Conservation (phyloP, 192 early-diverging fungal genomes). For the Blastocladiella britannica region DNA sequence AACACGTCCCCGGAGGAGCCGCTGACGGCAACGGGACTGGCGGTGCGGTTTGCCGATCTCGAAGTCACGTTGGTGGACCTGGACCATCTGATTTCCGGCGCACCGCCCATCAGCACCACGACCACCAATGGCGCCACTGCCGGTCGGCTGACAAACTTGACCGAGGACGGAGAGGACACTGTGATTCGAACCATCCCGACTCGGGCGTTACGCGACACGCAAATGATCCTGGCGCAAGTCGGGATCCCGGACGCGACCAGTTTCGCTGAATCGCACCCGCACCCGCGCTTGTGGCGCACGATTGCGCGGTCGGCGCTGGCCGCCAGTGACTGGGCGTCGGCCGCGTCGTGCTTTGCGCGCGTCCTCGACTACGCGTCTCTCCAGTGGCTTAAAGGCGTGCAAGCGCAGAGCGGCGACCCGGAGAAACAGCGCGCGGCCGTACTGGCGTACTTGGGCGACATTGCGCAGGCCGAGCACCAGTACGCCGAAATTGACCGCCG, state of each 20-base stretch:
- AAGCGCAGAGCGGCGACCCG: slow-evolving; percentile 28
- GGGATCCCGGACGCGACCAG: slow-evolving; percentile 22
- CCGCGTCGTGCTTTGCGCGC: slow-evolving; percentile 23
- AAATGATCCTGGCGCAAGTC: slow-evolving; percentile 14
- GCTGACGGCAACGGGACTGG: slow-evolving; percentile 27
- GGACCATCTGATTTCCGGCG: slow-evolving; percentile 25
- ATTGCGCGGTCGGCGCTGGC: slow-evolving; percentile 27
- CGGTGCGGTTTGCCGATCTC: slow-evolving; percentile 19
- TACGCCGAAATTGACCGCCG: slow-evolving; percentile 37
- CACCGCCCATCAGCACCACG: too few relatives aligned
- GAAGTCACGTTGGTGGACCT: slow-evolving; percentile 26
- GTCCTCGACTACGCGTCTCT: slow-evolving; percentile 26
- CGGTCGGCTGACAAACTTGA: too few relatives aligned
- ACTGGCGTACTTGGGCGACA: slow-evolving; percentile 21
- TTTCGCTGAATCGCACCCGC: slow-evolving; percentile 30
- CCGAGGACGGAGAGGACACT: too few relatives aligned
- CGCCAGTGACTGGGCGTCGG: slow-evolving; percentile 19
- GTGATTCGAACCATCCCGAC: too few relatives aligned
- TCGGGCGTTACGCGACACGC: slow-evolving; percentile 21
- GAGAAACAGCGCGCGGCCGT: slow-evolving; percentile 30
- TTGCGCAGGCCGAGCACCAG: slow-evolving; percentile 23
- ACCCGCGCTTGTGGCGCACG: slow-evolving; percentile 29
- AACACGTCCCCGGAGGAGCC: slow-evolving; percentile 33
- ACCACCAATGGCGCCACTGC: too few relatives aligned
- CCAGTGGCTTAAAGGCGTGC: slow-evolving; percentile 25